Base-by-base conservation (phyloP, 164 flowering plant species). In the Saururus chinensis region DNA sequence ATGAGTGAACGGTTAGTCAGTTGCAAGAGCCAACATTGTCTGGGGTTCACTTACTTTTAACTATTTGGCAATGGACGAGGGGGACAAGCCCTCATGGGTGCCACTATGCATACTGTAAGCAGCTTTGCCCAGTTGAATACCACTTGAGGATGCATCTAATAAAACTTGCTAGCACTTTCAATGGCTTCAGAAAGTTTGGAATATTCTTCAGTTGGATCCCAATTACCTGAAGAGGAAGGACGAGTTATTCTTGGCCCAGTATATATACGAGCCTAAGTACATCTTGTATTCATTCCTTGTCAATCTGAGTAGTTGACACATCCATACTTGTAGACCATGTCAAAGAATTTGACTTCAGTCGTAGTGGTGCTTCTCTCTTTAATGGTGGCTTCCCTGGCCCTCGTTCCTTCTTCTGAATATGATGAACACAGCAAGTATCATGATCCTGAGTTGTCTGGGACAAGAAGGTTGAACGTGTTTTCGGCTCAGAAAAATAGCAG, bases 21-120 rank as follows among this genome's bases (percentile, higher is more conserved):
- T 30, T 30, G 4, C 37, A 30, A 30, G 6, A 2, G 37, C 4
- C 37, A 30, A 30, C 37, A 30, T 30, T n/a, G n/a, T n/a, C n/a
- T n/a, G n/a, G n/a, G n/a, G n/a, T n/a, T 30, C 37, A 2, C 37
- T 12, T 45, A 45, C 49, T 45, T 45, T 45, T 12, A 45, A 9
- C 2, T 17, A 17, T 17, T 45, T 45, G 49, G 49, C 14, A 45
- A 17, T 12, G 49, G 49, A 24, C 30, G 23, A 13, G 17, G 58
- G 58, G 35, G 35, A 55, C 58, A 55, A 55, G 17, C 58, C 58
- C 35, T 55, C 58, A 55, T 55, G 58, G 37, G 1, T 55, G 19
- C 58, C 25, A 24, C 58, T 21, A 55, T 23, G 23, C 14, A 55
- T 23, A 19, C 13, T 23, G 30, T 55, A 23, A 45, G 35, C 35